Evolutionary conservation across 2,329 filamentous ascomycete genomes (phyloP).

Genomic region (Dothidotthia symphoricarpi): DNA sequence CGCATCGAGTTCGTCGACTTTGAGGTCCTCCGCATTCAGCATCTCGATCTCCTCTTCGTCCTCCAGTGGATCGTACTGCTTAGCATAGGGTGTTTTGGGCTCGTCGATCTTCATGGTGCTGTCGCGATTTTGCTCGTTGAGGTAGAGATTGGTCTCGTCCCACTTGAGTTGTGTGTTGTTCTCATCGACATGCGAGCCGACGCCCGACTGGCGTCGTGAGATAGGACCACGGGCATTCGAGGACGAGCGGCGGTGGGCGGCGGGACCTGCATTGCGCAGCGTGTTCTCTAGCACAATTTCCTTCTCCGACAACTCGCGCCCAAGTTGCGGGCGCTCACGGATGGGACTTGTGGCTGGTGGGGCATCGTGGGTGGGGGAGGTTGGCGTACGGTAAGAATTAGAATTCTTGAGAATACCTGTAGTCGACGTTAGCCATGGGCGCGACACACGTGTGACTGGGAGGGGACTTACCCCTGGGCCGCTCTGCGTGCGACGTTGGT

Average conservation of each 20-base stretch:
- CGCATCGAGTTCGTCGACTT: conserved; percentile 65
- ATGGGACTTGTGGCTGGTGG: conserved; percentile 36
- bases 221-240: conserved; percentile 66
- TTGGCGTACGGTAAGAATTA: conserved; percentile 56
- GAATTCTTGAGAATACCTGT: conserved; percentile 94
- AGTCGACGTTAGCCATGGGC: conserved; percentile 10
- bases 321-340: conserved; percentile 43
- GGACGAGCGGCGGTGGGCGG: conserved; percentile 78
- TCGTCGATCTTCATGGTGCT: conserved; percentile 99
- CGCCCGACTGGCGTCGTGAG: conserved; percentile 69
- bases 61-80: conserved; percentile 84
- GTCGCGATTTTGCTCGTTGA: conserved; percentile 92
- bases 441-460: conserved; percentile 1
- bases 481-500: conserved; percentile 41
- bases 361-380: conserved; percentile 47
- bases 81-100: conserved; percentile 95
- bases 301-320: conserved; percentile 66
- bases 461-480: conserved; percentile 43
- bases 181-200: conserved; percentile 54
- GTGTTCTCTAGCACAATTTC: conserved; percentile 94
- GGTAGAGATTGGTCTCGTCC: conserved; percentile 97
- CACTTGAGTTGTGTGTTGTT: conserved; percentile 81
- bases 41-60: conserved; percentile 71
- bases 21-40: conserved; percentile 68
- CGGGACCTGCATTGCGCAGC: conserved; percentile 79